Evolutionary conservation across 2,329 filamentous ascomycete species (phyloP).

Genomic region (Claviceps sp.): DNA sequence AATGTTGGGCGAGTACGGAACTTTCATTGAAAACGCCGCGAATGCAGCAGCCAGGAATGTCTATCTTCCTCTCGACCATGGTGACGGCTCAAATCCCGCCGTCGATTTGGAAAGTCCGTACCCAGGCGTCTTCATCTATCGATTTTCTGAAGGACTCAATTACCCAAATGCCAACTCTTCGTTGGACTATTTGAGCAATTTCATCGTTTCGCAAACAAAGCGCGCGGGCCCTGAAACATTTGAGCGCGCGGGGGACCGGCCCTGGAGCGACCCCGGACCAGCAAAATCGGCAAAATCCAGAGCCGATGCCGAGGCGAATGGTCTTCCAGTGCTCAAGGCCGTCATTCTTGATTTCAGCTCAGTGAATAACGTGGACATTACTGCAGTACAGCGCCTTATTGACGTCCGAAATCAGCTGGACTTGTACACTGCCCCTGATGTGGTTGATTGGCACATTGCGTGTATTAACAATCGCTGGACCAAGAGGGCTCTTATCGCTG

Average conservation of each 20-base stretch:
- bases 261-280: conserved; percentile 90
- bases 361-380: conserved; percentile 89
- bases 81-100: conserved; percentile 82
- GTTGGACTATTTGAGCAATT: conserved; percentile 60
- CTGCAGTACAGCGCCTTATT: conserved; percentile 82
- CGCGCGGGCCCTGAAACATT: conserved; percentile 61
- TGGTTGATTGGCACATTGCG: conserved; percentile 93
- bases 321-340: conserved; percentile 64
- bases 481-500: conserved; percentile 74
- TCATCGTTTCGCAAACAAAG: conserved; percentile 58
- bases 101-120: conserved; percentile 70
- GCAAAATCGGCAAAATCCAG: conserved; percentile 28
- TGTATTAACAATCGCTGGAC: conserved; percentile 84
- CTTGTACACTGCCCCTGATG: conserved; percentile 63
- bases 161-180: conserved; percentile 90
- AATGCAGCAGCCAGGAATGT: conserved; percentile 54
- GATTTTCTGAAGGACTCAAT: conserved; percentile 89
- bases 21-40: conserved; percentile 33
- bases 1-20: conserved; percentile 40
- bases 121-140: conserved; percentile 90
- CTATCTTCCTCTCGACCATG: conserved; percentile 75
- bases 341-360: conserved; percentile 87
- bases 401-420: conserved; percentile 93
- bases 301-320: conserved; percentile 16
- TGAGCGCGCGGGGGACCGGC: conserved; percentile 57